Base-by-base conservation (phyloP, 2,329 filamentous ascomycete genomes). In the Macrophomina tecta region DNA sequence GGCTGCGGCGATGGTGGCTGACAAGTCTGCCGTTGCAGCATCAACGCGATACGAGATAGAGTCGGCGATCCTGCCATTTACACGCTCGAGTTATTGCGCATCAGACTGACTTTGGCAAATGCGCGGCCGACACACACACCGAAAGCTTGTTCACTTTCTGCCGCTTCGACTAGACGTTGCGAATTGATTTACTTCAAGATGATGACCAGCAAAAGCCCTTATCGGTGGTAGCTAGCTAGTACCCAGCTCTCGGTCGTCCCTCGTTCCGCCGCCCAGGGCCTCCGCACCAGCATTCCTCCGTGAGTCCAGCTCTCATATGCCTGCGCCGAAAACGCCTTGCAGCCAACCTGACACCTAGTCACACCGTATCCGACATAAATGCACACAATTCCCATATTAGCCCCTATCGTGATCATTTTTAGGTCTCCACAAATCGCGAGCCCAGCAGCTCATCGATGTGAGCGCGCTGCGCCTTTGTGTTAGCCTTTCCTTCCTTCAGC, bases 361-460 rank as follows among this genome's bases (percentile, higher is more conserved):
- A 34, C 7, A 51, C 45, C 46, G 51, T 38, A 63, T 51, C 14
- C 36, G 8, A 23, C 16, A 55, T 36, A 36, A 9, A 55, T 38
- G 52, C 34, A 23, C 34, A 55, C n/a, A 34, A 38, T 11, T n/a
- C n/a, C 32, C 52, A 34, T 55, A 38, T 28, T 38, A 16, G 16
- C 34, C 16, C 34, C 32, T 18, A 38, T 38, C 52, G 52, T 5
- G 49, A 38, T 18, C 9, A 23, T 40, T 18, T 18, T 69, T 34
- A 78, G 12, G 73, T 76, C 69, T 82, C 79, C n/a, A 80, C 76
- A 65, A 80, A 79, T 48, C 81, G 79, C 16, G 80, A 82, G 65
- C 81, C 84, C 82, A 85, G 83, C 74, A 87, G 74, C 70, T 89
- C 86, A 75, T 96, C 92, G 71, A 95, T 89, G 73, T 94, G 87